These are phyloP conservation scores for Phlebiopsis gigantea DNA, from an alignment of 768 basidiomycete species.

Conservation along the genomic window DNA sequence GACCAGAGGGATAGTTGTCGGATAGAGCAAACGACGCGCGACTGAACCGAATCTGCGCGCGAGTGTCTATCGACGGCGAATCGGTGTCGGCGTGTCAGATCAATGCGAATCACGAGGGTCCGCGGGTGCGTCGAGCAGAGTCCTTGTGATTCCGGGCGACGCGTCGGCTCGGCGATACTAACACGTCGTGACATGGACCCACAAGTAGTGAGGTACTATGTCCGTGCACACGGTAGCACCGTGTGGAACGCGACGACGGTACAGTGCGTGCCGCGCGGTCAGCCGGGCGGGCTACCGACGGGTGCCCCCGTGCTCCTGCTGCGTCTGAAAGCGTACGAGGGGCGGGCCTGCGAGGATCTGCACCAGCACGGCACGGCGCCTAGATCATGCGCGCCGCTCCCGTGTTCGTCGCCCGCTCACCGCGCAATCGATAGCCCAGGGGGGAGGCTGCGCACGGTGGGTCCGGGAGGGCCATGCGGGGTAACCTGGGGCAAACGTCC, in stretches of 20 bases:
- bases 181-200: not conserved
- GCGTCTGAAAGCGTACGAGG: not conserved
- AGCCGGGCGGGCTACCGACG: too few species aligned
- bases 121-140: not conserved
- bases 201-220: not conserved
- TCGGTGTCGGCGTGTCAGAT: not conserved
- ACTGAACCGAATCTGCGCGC: too few species aligned
- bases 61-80: not conserved
- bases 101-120: not conserved
- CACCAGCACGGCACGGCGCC: not conserved
- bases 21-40: not conserved
- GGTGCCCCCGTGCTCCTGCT: not conserved
- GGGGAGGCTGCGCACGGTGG: not conserved
- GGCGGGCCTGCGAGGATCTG: constrained; percentile 1
- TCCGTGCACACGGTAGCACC: too few species aligned
- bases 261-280: too few species aligned
- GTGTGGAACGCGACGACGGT: too few species aligned
- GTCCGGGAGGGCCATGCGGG: not conserved
- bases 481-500: constrained; percentile 4
- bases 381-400: not conserved
- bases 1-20: not conserved
- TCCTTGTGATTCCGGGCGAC: not conserved
- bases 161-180: not conserved
- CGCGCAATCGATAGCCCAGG: not conserved
- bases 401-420: not conserved